Evolutionary conservation across 345 rosid genomes (phyloP).

Genomic region (Syzygium oleosum): DNA sequence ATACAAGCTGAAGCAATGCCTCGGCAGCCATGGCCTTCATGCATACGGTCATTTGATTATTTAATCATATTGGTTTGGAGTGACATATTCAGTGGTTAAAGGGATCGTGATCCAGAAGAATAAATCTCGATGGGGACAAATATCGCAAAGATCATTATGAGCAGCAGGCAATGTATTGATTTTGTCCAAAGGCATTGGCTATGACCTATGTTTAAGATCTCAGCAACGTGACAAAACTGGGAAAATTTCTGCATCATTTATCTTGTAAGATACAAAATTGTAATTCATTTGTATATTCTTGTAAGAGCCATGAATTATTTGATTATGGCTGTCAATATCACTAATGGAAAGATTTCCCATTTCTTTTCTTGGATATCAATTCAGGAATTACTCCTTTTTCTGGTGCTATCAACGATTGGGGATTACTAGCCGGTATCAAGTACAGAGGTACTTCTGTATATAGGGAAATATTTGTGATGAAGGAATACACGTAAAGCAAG

Average conservation of each 20-base stretch:
- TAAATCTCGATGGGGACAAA: not conserved
- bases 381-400: not conserved
- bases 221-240: not conserved
- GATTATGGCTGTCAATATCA: not conserved
- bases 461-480: not conserved
- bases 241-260: not conserved
- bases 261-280: not conserved
- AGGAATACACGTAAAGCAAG: not conserved
- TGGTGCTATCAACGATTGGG: not conserved
- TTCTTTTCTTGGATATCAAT: not conserved
- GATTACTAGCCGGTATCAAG: not conserved
- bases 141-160: not conserved
- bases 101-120: not conserved
- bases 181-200: not conserved
- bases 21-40: constrained; percentile 40
- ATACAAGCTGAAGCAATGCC: constrained; percentile 63
- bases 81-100: not conserved
- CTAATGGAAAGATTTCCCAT: not conserved
- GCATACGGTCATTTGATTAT: constrained; percentile 57
- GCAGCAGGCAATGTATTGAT: not conserved
- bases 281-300: not conserved
- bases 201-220: not conserved
- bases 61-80: constrained; percentile 1
- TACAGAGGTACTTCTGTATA: not conserved
- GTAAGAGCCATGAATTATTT: not conserved